phyloP scores from a whole-genome alignment of 164 flowering plant genomes.

The Cinnamomum micranthum region DNA sequence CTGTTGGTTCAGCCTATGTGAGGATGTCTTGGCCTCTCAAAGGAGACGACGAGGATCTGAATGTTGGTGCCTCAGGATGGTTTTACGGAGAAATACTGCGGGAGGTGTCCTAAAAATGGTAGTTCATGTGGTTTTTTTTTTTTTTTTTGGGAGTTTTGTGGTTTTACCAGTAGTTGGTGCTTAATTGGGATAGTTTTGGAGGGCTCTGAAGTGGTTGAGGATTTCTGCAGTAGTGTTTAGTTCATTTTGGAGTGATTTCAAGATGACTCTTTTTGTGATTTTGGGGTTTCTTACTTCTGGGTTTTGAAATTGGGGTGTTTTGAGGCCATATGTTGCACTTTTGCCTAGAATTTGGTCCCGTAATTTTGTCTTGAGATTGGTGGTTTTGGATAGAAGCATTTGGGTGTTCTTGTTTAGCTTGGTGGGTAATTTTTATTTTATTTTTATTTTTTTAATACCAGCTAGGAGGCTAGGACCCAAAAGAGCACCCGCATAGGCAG shows the following conservation, averaged over 20 bases:
- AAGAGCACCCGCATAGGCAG: too few species aligned
- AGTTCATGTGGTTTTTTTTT: neutral
- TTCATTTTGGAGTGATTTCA: neutral
- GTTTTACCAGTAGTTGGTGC: conserved; percentile 3
- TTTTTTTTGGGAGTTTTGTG: neutral
- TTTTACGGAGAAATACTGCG: neutral
- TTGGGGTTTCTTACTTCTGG: neutral
- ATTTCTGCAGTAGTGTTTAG: neutral
- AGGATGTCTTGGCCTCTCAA: too few species aligned
- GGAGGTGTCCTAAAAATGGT: neutral
- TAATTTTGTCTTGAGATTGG: neutral
- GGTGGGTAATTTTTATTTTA: too few species aligned
- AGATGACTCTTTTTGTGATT: neutral
- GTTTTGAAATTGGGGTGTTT: conserved; percentile 8
- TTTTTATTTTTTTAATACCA: too few species aligned
- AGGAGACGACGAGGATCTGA: too few species aligned
- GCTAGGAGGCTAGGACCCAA: too few species aligned
- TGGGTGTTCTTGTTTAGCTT: neutral
- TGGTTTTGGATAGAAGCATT: neutral
- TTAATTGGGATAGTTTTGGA: neutral
- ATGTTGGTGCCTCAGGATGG: neutral
- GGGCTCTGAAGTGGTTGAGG: conserved; percentile 1
- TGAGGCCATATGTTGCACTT: neutral
- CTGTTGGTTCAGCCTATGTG: too few species aligned
- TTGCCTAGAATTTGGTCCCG: neutral